phyloP scores from a whole-genome alignment of 2,329 filamentous ascomycete genomes.

The Calonectria leucothoes region DNA sequence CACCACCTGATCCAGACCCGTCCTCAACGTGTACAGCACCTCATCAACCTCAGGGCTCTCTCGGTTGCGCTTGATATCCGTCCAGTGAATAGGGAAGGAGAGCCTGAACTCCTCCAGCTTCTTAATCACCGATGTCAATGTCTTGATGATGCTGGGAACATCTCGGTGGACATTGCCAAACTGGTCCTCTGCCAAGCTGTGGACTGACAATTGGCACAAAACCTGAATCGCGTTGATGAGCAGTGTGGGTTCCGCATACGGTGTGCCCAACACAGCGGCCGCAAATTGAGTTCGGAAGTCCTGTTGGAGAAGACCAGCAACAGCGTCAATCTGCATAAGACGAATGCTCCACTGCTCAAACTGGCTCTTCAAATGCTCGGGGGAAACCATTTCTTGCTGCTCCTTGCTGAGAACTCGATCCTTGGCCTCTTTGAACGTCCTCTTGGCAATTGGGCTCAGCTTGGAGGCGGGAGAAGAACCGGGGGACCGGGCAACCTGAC shows the following conservation, averaged over 20 bases:
- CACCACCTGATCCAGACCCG: constrained; percentile 74
- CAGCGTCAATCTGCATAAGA: constrained; percentile 59
- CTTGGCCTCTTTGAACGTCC: constrained; percentile 59
- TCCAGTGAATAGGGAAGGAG: constrained; percentile 77
- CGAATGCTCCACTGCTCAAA: constrained; percentile 60
- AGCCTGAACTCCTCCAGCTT: constrained; percentile 76
- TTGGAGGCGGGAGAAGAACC: constrained; percentile 61
- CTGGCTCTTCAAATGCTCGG: constrained; percentile 60
- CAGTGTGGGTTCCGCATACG: constrained; percentile 75
- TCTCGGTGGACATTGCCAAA: constrained; percentile 90
- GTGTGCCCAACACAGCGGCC: constrained; percentile 77
- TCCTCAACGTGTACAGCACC: constrained; percentile 73
- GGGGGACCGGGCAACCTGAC: constrained; percentile 57
- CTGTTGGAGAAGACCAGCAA: constrained; percentile 78
- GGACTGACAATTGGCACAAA: constrained; percentile 75
- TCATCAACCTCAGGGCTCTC: constrained; percentile 76
- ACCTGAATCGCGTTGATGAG: constrained; percentile 80
- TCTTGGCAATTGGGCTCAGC: constrained; percentile 63
- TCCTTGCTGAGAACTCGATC: constrained; percentile 63
- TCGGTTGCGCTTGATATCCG: constrained; percentile 72
- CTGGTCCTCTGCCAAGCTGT: constrained; percentile 82
- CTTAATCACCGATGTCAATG: constrained; percentile 75
- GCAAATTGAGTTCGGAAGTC: constrained; percentile 74
- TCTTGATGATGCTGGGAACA: constrained; percentile 78
- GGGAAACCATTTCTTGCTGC: constrained; percentile 64